Evolutionary conservation across 225 moss, liverwort and hornwort genomes (phyloP), one percentile per base, ranked within the genome.

Genomic region (Bryoerythrophyllum caledonicum): DNA sequence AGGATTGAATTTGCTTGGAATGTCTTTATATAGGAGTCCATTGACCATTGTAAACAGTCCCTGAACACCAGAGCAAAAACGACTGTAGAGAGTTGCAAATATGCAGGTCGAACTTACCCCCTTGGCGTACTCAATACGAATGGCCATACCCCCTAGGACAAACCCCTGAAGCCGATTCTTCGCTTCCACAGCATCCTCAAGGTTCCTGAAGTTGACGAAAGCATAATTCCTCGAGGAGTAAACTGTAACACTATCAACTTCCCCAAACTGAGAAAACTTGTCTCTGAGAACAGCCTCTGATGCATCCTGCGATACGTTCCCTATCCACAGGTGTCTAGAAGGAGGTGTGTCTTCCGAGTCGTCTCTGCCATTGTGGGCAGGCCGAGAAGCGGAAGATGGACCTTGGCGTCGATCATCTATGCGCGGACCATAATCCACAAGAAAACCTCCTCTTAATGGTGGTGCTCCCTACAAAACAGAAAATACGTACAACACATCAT

Each of bases 211-310:
- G 76, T 90, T 90, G 73, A 90, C 88, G 67, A 90, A 90, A 27
- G 90, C 90, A 82, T 90, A 90, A 65, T 90, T 90, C 79, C 88
- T 79, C 30, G 88, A 82, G 34, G 90, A 88, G 74, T 90, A 90
- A 62, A 88, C 86, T 38, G 86, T 90, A 17, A 90, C 90, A 71
- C 88, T 86, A 28, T 90, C 86, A 46, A 90, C 86, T 63, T 87
- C 87, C 56, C 90, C 90, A 58, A 81, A 88, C 58, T 90, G 85
- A 69, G 83, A 43, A 75, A 90, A 90, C 74, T 81, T 90, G 26
- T 90, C 90, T 52, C 83, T 77, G 25, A 90, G 75, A 56, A 84
- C 68, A 44, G 77, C 78, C 80, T 88, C 90, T 4, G 88, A 71
- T 61, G 88, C 83, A 67, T 90, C 90, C 66, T 84, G 88, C 32